phyloP scores from a whole-genome alignment of 495 filamentous ascomycete genomes.

The Penicillium dipodomyicola region DNA sequence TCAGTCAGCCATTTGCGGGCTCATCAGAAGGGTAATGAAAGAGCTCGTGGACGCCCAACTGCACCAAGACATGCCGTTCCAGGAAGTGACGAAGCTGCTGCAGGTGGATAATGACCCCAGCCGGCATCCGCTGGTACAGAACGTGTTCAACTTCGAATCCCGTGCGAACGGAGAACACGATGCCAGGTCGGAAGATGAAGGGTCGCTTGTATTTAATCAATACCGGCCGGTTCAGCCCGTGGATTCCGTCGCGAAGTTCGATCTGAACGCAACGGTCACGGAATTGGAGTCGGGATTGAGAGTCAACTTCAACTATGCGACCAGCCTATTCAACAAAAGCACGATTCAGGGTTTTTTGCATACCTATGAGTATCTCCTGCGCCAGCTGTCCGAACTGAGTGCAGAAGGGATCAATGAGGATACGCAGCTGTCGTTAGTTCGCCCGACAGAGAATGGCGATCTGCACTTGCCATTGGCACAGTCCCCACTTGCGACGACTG shows the following conservation, averaged over 20 bases:
- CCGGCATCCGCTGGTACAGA: background rate
- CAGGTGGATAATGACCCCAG: conserved; percentile 2
- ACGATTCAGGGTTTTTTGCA: background rate
- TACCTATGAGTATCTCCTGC: background rate
- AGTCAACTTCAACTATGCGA: conserved; percentile 1
- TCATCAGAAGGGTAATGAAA: conserved; percentile 1
- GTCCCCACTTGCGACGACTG: conserved; percentile 1
- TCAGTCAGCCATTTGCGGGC: background rate
- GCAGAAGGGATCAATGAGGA: background rate
- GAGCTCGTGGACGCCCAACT: background rate
- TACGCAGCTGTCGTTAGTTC: background rate
- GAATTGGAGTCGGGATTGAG: background rate
- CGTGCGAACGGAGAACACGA: background rate
- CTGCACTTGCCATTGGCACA: conserved; percentile 1
- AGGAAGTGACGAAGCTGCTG: background rate
- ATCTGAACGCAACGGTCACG: background rate
- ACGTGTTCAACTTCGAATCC: background rate
- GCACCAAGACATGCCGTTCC: conserved; percentile 1
- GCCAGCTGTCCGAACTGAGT: background rate
- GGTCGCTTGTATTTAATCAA: background rate
- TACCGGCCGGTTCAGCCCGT: background rate
- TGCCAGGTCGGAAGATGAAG: background rate
- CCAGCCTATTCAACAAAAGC: background rate
- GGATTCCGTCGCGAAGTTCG: background rate
- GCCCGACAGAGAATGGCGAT: background rate